Conservation (phyloP, 2,329 filamentous ascomycete species). For the Colletotrichum lini region DNA sequence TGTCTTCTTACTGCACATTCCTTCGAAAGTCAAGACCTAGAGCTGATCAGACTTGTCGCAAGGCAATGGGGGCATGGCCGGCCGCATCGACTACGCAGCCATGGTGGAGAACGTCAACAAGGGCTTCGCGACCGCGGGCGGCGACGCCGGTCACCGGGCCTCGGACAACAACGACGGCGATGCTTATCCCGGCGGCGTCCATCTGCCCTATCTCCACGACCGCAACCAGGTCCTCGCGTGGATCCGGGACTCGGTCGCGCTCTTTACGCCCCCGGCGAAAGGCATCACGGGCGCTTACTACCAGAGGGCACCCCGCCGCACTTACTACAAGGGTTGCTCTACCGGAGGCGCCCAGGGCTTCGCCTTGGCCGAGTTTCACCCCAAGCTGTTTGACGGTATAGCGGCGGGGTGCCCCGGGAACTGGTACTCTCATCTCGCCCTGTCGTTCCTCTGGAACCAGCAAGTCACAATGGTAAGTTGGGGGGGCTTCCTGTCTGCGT, state of each 20-base stretch:
- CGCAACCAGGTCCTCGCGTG: constrained; percentile 31
- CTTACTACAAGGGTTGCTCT: constrained; percentile 32
- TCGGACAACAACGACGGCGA: constrained; percentile 19
- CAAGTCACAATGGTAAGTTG: constrained; percentile 17
- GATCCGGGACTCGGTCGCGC: constrained; percentile 28
- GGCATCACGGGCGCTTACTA: not conserved
- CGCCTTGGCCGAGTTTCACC: constrained; percentile 20
- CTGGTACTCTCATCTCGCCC: constrained; percentile 32
- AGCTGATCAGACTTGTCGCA: not conserved
- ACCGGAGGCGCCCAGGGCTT: constrained; percentile 30
- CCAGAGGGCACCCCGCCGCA: not conserved
- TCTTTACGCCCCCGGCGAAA: constrained; percentile 18
- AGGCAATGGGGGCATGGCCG: constrained; percentile 35
- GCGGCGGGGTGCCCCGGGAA: constrained; percentile 22
- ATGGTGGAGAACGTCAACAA: constrained; percentile 31
- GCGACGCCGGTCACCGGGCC: constrained; percentile 25
- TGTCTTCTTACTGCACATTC: too few species aligned
- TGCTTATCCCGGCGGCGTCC: constrained; percentile 20
- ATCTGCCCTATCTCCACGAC: constrained; percentile 19
- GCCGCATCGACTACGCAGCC: constrained; percentile 14
- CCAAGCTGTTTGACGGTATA: constrained; percentile 17
- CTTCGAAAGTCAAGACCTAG: too few species aligned
- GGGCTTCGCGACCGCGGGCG: constrained; percentile 26
- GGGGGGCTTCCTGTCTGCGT: not conserved
- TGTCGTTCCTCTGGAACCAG: constrained; percentile 34